Evolutionary conservation across 2,329 filamentous ascomycete species (phyloP), one percentile per base, ranked within the genome.

Genomic region (Penicillium sp.): DNA sequence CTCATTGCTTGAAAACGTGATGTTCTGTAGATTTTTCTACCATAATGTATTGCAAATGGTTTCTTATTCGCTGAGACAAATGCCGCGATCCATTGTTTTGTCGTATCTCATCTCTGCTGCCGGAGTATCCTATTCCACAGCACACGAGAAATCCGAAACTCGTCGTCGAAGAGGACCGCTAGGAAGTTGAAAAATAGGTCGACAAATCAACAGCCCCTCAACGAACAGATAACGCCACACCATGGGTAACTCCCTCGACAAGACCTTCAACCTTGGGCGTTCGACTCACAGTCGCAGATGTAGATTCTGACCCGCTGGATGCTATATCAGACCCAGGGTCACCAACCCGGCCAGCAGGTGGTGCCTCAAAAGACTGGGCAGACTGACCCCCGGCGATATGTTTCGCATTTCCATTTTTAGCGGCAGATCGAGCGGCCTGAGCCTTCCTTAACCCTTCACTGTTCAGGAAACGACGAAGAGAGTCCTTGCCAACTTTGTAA

Each of bases 401-500:
- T 14, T 45, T 38, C 33, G 16, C 29, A 30, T 16, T 16, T 16
- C 13, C 16, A 30, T 16, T 38, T 10, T 16, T 33, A 22, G 42
- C 14, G 9, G 38, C 14, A 22, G 42, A 30, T 13, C 33, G 42
- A 45, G 13, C 14, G 29, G 25, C 25, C 25, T 45, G 42, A 9
- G 25, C 29, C 11, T 46, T 46, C 29, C 44, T 25, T n/a, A 41
- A 3, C 2, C 37, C 37, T 10, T 41, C 44, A 27, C 25, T 19
- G 41, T 46, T 46, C 11, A 46, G 10, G 2, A 46, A 41, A 7
- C 36, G 36, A n/a, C 44, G 44, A n/a, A 46, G 35, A 2, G 36
- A 46, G 8, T 46, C 34, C 22, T 40, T 46, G 8, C 37, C 37
- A 11, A 46, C 36, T 41, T 46, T 41, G 22, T 46, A 41, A 41